These are phyloP conservation scores for Epichloe bromicola DNA, from an alignment of 2,329 filamentous ascomycete genomes.

Conservation along the genomic window DNA sequence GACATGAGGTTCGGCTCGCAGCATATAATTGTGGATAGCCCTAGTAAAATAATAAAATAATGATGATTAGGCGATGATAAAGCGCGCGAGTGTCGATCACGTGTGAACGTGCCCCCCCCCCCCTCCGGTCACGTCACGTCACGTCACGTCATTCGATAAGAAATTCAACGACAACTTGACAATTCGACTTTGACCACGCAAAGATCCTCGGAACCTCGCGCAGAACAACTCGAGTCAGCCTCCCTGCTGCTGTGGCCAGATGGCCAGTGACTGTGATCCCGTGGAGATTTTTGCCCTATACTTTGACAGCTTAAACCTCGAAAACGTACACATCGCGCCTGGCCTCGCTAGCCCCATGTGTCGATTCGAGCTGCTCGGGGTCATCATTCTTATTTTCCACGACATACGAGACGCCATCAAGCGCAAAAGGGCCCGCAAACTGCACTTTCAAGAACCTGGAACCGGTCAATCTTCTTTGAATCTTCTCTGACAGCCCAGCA, in stretches of 20 bases:
- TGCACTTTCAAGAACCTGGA: constrained; percentile 7
- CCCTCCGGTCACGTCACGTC: background rate
- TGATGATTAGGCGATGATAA: no score
- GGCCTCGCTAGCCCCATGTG: constrained; percentile 27
- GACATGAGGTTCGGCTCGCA: no score
- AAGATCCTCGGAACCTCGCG: background rate
- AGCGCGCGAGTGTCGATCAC: background rate
- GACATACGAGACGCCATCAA: constrained; percentile 28
- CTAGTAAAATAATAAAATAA: no score
- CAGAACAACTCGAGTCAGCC: background rate
- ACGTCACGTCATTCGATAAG: background rate
- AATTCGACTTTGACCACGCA: background rate
- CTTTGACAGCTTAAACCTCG: background rate
- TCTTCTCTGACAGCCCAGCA: background rate
- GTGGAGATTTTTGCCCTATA: no score
- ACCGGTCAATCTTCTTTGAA: constrained; percentile 3
- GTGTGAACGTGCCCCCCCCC: background rate
- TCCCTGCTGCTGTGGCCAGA: background rate
- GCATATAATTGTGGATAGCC: no score
- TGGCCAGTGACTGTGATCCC: background rate
- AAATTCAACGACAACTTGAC: background rate
- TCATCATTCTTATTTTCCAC: constrained; percentile 33
- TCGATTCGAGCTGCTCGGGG: constrained; percentile 39
- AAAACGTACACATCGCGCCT: background rate
- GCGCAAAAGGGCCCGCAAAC: constrained; percentile 19